Evolutionary conservation across 2,329 filamentous ascomycete genomes (phyloP), one percentile per base, ranked within the genome.

Genomic region (Daldinia sp.): DNA sequence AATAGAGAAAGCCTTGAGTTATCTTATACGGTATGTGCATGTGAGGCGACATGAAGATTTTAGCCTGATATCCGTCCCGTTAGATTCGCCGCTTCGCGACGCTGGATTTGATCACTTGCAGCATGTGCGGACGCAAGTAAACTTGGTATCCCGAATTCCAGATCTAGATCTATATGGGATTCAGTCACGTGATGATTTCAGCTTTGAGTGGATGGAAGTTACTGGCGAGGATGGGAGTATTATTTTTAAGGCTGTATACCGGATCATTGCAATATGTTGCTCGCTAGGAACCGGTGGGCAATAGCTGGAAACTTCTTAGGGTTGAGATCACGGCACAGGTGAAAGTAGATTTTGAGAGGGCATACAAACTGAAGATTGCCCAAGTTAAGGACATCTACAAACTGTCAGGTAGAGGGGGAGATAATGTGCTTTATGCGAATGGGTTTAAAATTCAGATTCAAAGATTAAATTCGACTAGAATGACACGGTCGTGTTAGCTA

Each of bases 21-120:
- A 39, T 23, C 28, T 35, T 58, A 66, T 62, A 58, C 37, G 28
- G 46, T 53, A 53, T 48, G 35, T 46, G 35, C 37, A 59, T 58
- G n/a, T 18, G 26, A 6, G 46, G 44, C 23, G 28, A 44, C 6
- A 15, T 13, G 23, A 48, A 6, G 4, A 28, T 26, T 64, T 64
- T 59, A 53, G 61, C 54, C 54, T 56, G 26, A 20, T 58, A 20
- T 58, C 7, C 26, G 33, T n/a, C 28, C 10, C 5, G 39, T 26
- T 26, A 15, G 48, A 46, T 26, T 37, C 33, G 28, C 15, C n/a
- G 18, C 26, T 28, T 26, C 28, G 28, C 4, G 46, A n/a, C 28
- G 6, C 41, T 18, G 28, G 28, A 57, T 63, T 30, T 4, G 53
- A 5, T 56, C 15, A 26, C 18, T 23, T 56, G 53, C 18, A 41